phyloP scores from a whole-genome alignment of 164 flowering plant genomes.

The Brasenia schreberi region DNA sequence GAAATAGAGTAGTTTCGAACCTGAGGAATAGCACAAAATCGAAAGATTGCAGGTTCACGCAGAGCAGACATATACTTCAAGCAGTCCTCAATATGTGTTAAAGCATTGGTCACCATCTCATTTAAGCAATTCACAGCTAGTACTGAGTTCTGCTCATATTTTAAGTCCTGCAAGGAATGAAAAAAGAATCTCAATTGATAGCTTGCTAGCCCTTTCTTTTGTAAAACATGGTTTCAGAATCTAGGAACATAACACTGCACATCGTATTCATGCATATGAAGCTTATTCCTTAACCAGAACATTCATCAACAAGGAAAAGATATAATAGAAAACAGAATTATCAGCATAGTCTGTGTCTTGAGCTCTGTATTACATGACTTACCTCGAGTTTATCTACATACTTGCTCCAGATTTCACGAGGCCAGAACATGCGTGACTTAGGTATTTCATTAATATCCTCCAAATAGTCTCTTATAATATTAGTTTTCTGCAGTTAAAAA shows the following conservation, averaged over 20 bases:
- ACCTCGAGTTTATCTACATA: slow-evolving; percentile 94
- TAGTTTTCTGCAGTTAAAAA: slow-evolving; percentile 55
- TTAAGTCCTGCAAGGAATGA: slow-evolving; percentile 56
- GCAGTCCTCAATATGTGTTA: slow-evolving; percentile 71
- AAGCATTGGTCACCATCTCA: slow-evolving; percentile 94
- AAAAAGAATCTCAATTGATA: background rate
- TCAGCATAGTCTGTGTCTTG: background rate
- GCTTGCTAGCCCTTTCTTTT: background rate
- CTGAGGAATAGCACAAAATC: slow-evolving; percentile 96
- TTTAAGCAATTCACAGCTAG: slow-evolving; percentile 86
- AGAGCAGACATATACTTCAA: slow-evolving; percentile 64
- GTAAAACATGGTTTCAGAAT: background rate
- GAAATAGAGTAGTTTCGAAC: slow-evolving; percentile 14
- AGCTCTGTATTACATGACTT: background rate
- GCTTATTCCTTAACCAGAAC: background rate
- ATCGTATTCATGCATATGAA: no score
- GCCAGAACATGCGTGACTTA: slow-evolving; percentile 98
- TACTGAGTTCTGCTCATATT: slow-evolving; percentile 70
- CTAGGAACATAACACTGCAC: background rate
- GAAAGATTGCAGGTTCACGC: slow-evolving; percentile 50
- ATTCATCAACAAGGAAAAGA: background rate
- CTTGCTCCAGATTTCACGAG: slow-evolving; percentile 93
- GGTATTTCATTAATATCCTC: slow-evolving; percentile 98
- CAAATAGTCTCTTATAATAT: slow-evolving; percentile 84
- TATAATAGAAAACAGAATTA: background rate